Percentiles rank a stretch among this genome's conserved stretches.
phyloP scores from a whole-genome alignment of 495 filamentous ascomycete genomes.

The Xylona heveae region DNA sequence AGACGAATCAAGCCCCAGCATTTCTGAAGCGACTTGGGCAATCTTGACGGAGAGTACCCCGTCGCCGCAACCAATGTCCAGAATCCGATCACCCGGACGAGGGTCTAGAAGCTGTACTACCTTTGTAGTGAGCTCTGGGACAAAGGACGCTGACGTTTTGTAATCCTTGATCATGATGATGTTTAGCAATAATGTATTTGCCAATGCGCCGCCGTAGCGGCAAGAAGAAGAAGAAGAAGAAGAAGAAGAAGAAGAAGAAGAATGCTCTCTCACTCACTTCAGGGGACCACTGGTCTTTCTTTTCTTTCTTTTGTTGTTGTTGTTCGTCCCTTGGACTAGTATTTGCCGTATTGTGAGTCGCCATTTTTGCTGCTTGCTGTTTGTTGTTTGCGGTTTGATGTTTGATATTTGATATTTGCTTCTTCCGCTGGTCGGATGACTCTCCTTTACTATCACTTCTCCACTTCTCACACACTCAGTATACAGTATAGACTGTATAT shows the following conservation, averaged over 20 bases:
- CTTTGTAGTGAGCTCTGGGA: constrained; percentile 42
- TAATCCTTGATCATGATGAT: constrained; percentile 26
- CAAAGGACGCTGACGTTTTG: constrained; percentile 44
- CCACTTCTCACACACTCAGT: too few relatives aligned
- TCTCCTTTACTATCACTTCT: too few relatives aligned
- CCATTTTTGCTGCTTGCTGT: too few relatives aligned
- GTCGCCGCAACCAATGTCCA: constrained; percentile 63
- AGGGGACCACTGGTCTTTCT: constrained; percentile 36
- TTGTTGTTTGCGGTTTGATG: too few relatives aligned
- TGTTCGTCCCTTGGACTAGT: too few relatives aligned
- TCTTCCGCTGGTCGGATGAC: too few relatives aligned
- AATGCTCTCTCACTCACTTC: constrained; percentile 18
- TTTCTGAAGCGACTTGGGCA: constrained; percentile 19
- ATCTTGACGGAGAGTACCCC: constrained; percentile 40
- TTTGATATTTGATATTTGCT: too few relatives aligned
- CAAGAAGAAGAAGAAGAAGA: too few relatives aligned
- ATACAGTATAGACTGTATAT: too few relatives aligned
- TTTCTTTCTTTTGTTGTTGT: too few relatives aligned
- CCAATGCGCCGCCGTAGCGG: too few relatives aligned
- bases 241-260: not conserved
- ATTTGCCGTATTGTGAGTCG: too few relatives aligned
- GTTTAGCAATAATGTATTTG: constrained; percentile 1
- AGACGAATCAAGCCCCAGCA: constrained; percentile 48
- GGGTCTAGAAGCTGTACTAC: constrained; percentile 43
- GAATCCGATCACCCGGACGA: constrained; percentile 32